A percentile compares a stretch with the other conserved stretches of the same genome.
phyloP scores from a whole-genome alignment of 768 basidiomycete species.

The Agaricus sinodeliciosus region DNA sequence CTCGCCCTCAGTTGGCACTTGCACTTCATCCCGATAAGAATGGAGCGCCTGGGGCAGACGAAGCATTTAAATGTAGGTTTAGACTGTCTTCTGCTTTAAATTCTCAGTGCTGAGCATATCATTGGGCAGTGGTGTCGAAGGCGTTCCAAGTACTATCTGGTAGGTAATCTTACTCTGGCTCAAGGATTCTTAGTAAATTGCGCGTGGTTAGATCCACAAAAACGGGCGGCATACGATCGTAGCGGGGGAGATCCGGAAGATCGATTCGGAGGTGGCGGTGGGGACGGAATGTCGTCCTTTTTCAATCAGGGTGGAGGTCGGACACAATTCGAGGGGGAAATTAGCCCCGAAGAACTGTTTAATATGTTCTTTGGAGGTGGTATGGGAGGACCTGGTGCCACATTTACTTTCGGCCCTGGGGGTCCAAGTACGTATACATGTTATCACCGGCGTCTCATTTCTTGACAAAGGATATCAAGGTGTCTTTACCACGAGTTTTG shows the following conservation, averaged over 20 bases:
- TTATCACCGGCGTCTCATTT: not conserved
- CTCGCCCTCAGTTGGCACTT: conserved; percentile 62
- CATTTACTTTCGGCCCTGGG: conserved; percentile 12
- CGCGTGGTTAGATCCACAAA: conserved; percentile 61
- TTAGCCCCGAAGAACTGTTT: conserved; percentile 94
- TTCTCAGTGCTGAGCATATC: conserved; percentile 6
- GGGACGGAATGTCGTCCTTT: conserved; percentile 37
- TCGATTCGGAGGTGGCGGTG: conserved; percentile 57
- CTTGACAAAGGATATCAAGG: conserved; percentile 14
- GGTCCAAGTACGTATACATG: conserved; percentile 28
- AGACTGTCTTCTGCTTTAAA: not conserved
- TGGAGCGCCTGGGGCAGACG: conserved; percentile 95
- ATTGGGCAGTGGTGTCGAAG: conserved; percentile 83
- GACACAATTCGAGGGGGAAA: conserved; percentile 63
- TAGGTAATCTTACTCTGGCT: conserved; percentile 17
- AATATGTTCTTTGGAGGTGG: conserved; percentile 94
- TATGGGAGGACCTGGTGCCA: conserved; percentile 37
- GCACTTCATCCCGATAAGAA: conserved; percentile 92
- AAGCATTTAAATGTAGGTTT: conserved; percentile 90
- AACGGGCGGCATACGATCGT: conserved; percentile 80
- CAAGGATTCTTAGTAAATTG: not conserved
- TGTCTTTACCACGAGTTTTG: conserved; percentile 78
- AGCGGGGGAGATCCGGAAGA: conserved; percentile 87
- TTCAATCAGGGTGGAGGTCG: conserved; percentile 7
- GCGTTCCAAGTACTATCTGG: conserved; percentile 94